Conservation (phyloP, 1,139 yeast genomes). For the Yamadazyma friedrichii region DNA sequence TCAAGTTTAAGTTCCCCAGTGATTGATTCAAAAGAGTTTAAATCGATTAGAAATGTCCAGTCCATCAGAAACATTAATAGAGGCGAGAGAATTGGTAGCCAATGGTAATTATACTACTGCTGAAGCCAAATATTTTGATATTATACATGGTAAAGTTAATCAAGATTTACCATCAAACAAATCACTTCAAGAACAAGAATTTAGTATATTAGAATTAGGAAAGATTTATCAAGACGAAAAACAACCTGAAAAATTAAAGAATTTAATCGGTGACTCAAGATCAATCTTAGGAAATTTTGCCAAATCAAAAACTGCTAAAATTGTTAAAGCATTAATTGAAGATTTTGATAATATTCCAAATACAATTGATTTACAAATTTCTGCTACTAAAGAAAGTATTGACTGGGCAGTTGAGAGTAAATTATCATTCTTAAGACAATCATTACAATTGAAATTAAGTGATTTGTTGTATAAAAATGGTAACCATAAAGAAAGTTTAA, state of each 20-base stretch:
- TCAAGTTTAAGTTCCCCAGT: too few species aligned
- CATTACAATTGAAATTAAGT: conserved; percentile 80
- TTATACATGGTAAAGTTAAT: conserved; percentile 12
- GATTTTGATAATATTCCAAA: conserved; percentile 67
- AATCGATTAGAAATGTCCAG: conserved; percentile 1
- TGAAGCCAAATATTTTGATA: conserved; percentile 36
- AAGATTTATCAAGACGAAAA: conserved; percentile 48
- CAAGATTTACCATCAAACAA: conserved; percentile 13
- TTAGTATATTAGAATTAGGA: conserved; percentile 64
- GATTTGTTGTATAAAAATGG: conserved; percentile 68
- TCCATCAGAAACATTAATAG: conserved; percentile 26
- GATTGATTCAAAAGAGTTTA: too few species aligned
- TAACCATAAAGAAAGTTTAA: conserved; percentile 67
- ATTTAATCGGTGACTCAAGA: conserved; percentile 69
- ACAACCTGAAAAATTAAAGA: conserved; percentile 52
- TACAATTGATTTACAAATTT: conserved; percentile 69
- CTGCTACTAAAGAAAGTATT: conserved; percentile 74
- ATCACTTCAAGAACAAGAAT: conserved; percentile 50
- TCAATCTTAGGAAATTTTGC: conserved; percentile 73
- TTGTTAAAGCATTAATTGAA: conserved; percentile 75
- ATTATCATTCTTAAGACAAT: conserved; percentile 85
- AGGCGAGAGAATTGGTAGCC: conserved; percentile 59
- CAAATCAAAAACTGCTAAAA: conserved; percentile 92
- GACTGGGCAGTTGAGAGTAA: conserved; percentile 86
- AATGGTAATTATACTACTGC: conserved; percentile 52